Conservation (phyloP, 441 rosid species). For the Arabidopsis lyrata region DNA sequence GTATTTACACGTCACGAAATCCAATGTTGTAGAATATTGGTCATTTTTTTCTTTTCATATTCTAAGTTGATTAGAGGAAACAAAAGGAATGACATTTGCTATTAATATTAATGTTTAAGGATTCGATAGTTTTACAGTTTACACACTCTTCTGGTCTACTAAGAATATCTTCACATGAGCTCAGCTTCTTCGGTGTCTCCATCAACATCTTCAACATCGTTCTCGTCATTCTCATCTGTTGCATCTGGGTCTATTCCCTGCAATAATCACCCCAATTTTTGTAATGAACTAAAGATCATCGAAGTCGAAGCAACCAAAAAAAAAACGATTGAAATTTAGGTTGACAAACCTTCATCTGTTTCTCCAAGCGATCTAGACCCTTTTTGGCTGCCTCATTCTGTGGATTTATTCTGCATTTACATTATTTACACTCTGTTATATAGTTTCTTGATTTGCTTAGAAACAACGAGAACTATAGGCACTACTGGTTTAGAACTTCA, state of each 20-base stretch:
- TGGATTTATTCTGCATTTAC: conserved; percentile 74
- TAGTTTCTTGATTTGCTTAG: background rate
- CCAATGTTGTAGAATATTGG: background rate
- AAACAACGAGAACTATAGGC: background rate
- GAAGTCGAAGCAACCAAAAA: background rate
- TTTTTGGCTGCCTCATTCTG: conserved; percentile 96
- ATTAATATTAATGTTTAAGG: background rate
- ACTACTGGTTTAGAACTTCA: conserved; percentile 3
- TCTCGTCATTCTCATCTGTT: conserved; percentile 93
- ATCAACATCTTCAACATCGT: conserved; percentile 94
- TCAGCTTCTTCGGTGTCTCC: conserved; percentile 93
- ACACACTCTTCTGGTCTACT: conserved; percentile 19
- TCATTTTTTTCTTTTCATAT: background rate
- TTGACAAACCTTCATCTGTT: conserved; percentile 88
- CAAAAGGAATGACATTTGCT: background rate
- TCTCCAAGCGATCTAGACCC: conserved; percentile 95
- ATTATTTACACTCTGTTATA: background rate
- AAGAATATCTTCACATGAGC: conserved; percentile 57
- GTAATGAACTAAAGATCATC: background rate
- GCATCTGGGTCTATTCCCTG: conserved; percentile 99
- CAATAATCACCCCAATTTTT: conserved; percentile 26
- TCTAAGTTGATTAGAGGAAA: too few species aligned
- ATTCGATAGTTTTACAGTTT: conserved; percentile 17
- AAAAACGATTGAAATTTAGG: conserved; percentile 9
- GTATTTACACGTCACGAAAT: conserved; percentile 23